Conservation (phyloP, 352 stramenopile genomes). For the Phytophthora idaei region DNA sequence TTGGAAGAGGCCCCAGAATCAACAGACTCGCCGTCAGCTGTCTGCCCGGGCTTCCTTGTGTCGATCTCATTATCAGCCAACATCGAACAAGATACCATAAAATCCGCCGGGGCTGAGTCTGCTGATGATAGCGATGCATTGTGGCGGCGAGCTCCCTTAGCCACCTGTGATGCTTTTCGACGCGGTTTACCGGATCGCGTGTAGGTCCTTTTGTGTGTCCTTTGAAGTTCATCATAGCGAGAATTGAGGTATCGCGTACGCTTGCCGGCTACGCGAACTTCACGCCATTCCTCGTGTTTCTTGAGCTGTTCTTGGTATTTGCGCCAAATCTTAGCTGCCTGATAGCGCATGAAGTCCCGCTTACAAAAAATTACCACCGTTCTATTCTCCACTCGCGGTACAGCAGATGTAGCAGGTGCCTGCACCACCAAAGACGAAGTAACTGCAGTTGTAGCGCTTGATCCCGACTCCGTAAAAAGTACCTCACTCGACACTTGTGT, state of each 20-base stretch:
- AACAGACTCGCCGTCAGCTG: background rate
- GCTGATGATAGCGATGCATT: constrained; percentile 1
- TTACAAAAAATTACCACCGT: constrained; percentile 87
- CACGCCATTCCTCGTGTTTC: constrained; percentile 50
- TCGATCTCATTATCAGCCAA: background rate
- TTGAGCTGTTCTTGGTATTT: constrained; percentile 77
- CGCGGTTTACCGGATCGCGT: constrained; percentile 22
- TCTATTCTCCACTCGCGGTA: constrained; percentile 34
- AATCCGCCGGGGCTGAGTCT: background rate
- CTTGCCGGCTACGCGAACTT: constrained; percentile 53
- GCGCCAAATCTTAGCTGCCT: constrained; percentile 69
- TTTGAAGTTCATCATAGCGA: constrained; percentile 41
- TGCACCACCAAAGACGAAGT: constrained; percentile 1
- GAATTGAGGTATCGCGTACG: constrained; percentile 58
- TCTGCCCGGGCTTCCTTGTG: background rate
- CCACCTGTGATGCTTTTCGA: constrained; percentile 10
- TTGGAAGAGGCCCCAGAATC: background rate
- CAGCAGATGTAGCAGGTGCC: background rate
- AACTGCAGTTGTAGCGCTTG: background rate
- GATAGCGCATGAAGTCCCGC: constrained; percentile 80
- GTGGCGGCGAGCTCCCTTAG: background rate
- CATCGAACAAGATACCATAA: background rate
- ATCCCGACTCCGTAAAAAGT: constrained; percentile 2
- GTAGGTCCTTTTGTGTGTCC: constrained; percentile 20
- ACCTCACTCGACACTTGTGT: background rate